Conservation (phyloP, 305 asterid genomes). For the Ajuga reptans region DNA sequence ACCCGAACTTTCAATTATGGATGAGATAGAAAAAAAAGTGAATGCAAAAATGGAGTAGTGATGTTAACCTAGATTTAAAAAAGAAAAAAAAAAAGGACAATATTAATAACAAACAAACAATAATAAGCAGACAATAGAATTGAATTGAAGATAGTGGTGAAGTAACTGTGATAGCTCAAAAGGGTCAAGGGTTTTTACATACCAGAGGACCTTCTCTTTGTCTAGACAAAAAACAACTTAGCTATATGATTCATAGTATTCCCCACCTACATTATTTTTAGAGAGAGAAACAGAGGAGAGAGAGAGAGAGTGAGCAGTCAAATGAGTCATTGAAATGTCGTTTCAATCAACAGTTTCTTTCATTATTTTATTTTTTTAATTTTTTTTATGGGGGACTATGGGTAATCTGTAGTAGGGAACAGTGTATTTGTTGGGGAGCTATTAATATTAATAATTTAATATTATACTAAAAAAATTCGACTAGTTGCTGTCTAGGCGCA, state of each 20-base stretch:
- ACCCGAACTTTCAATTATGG: too few relatives aligned
- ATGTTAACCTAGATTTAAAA: slow-evolving; percentile 12
- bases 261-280: slow-evolving; percentile 39
- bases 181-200: slow-evolving; percentile 15
- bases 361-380: too few relatives aligned
- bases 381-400: not conserved
- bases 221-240: not conserved
- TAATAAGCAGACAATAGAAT: slow-evolving; percentile 13
- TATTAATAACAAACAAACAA: not conserved
- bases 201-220: not conserved
- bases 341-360: slow-evolving; percentile 38
- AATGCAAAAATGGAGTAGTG: not conserved
- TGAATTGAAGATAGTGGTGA: not conserved
- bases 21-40: slow-evolving; percentile 4
- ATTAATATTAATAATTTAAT: not conserved
- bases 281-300: not conserved
- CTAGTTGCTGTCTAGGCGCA: too few relatives aligned
- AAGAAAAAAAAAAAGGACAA: not conserved
- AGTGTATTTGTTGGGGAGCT: slow-evolving; percentile 21
- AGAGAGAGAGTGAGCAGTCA: slow-evolving; percentile 21
- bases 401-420: slow-evolving; percentile 21
- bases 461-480: too few relatives aligned
- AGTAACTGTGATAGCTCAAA: not conserved
- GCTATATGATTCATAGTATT: slow-evolving; percentile 33
- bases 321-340: slow-evolving; percentile 40